Percentiles rank a stretch among this genome's conserved stretches.
These are phyloP conservation scores for Suillus bovinus DNA, from an alignment of 768 basidiomycete species.

Conservation along the genomic window DNA sequence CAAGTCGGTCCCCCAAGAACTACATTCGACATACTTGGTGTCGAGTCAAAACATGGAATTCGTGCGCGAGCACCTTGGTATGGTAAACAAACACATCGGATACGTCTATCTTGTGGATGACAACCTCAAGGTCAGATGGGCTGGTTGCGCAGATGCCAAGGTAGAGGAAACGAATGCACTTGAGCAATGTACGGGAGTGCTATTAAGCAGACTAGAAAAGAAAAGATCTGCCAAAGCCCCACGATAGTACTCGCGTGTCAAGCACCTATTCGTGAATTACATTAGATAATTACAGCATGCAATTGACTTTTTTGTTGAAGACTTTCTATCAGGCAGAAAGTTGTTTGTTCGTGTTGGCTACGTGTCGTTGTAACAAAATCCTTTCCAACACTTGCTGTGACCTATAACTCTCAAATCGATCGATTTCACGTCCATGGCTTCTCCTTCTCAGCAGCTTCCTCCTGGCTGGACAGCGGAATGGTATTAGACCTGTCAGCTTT, in stretches of 20 bases:
- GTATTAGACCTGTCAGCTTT: slow-evolving; percentile 41
- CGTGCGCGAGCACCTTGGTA: slow-evolving; percentile 79
- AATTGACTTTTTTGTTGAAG: background rate
- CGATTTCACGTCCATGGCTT: slow-evolving; percentile 37
- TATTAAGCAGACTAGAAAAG: slow-evolving; percentile 57
- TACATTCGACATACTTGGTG: slow-evolving; percentile 75
- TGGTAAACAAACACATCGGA: slow-evolving; percentile 88
- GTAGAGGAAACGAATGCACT: slow-evolving; percentile 69
- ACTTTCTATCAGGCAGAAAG: background rate
- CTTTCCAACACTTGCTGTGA: background rate
- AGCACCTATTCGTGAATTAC: background rate
- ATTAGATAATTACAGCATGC: background rate
- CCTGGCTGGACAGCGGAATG: slow-evolving; percentile 95
- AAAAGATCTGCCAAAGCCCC: background rate
- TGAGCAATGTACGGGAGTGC: slow-evolving; percentile 65
- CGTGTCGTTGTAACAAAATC: slow-evolving; percentile 13
- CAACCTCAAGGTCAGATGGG: slow-evolving; percentile 87
- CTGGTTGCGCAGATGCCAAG: slow-evolving; percentile 83
- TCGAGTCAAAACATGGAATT: slow-evolving; percentile 87
- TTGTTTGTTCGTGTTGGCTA: slow-evolving; percentile 25
- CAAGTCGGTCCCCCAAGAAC: slow-evolving; percentile 56
- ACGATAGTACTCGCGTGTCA: background rate
- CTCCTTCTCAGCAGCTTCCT: slow-evolving; percentile 69
- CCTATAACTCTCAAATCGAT: background rate
- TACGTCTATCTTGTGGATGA: slow-evolving; percentile 92